Evolutionary conservation across 2,329 filamentous ascomycete species (phyloP).

Genomic region (Beauveria rudraprayagi): DNA sequence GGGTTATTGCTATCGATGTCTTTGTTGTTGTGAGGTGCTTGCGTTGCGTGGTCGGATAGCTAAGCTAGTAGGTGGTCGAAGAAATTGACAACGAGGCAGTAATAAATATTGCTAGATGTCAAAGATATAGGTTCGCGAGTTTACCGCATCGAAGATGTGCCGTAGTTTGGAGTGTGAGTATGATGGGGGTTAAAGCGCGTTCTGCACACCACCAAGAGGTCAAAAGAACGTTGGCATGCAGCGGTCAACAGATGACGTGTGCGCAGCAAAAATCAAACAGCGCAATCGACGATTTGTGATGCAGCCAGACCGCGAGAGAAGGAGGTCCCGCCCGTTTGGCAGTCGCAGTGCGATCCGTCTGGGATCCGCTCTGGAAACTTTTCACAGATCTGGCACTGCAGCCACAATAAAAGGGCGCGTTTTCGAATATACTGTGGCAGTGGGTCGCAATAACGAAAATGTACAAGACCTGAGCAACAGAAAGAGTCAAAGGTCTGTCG

Average conservation of each 20-base stretch:
- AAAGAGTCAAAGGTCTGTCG: neutral
- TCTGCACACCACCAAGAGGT: neutral
- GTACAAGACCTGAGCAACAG: too few species aligned
- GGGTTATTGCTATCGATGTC: neutral
- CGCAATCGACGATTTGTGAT: neutral
- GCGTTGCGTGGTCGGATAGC: neutral
- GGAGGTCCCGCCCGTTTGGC: neutral
- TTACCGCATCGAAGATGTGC: neutral
- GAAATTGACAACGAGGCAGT: neutral
- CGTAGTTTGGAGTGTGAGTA: neutral
- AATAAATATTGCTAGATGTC: neutral
- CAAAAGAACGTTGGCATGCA: neutral
- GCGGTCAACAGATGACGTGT: neutral
- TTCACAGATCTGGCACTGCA: neutral
- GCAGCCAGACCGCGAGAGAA: neutral
- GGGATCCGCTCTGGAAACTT: constrained; percentile 3
- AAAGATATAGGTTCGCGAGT: neutral
- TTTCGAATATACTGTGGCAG: neutral
- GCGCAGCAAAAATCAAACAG: neutral
- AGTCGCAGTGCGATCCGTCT: neutral
- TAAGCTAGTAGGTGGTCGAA: neutral
- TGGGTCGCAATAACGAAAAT: too few species aligned
- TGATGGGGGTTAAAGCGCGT: neutral
- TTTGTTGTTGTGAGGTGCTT: neutral
- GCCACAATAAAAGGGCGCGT: neutral